These are phyloP conservation scores for Prunus mira DNA, from an alignment of 306 rosid genomes.

Conservation along the genomic window DNA sequence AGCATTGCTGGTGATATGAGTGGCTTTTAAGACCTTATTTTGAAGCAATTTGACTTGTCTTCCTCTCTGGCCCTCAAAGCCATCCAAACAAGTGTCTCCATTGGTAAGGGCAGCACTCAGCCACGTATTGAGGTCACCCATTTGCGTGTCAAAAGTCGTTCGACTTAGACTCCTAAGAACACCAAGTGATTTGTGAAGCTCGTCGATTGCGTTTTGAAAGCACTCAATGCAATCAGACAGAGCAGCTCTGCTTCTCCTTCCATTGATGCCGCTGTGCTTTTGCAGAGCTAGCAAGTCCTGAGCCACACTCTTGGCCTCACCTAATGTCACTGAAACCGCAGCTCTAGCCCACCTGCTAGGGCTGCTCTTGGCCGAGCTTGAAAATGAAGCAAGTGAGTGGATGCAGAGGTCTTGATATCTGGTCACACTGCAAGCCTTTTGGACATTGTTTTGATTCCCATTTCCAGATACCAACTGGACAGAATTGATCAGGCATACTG, in stretches of 20 bases:
- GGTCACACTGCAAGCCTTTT: constrained; percentile 67
- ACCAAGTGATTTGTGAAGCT: constrained; percentile 54
- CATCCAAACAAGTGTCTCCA: constrained; percentile 57
- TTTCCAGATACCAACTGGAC: constrained; percentile 27
- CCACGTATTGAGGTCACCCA: constrained; percentile 66
- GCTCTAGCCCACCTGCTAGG: constrained; percentile 65
- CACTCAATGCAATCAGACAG: constrained; percentile 56
- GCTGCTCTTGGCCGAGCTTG: constrained; percentile 44
- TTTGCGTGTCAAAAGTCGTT: constrained; percentile 46
- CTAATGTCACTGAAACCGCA: constrained; percentile 59
- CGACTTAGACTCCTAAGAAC: constrained; percentile 51
- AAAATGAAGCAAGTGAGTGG: constrained; percentile 46
- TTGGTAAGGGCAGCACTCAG: constrained; percentile 66
- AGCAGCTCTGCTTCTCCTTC: constrained; percentile 42
- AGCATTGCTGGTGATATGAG: constrained; percentile 52
- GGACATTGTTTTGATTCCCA: constrained; percentile 25
- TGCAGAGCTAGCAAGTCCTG: constrained; percentile 26
- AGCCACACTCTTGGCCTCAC: constrained; percentile 37
- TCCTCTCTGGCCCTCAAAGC: constrained; percentile 37
- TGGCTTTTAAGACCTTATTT: constrained; percentile 33
- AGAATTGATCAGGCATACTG: constrained; percentile 9
- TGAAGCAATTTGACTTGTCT: constrained; percentile 27
- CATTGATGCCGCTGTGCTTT: constrained; percentile 9
- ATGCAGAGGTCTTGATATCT: constrained; percentile 45
- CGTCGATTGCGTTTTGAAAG: constrained; percentile 44